phyloP scores from a whole-genome alignment of 179 eudicot species.

The Heliamphora pulchella region DNA sequence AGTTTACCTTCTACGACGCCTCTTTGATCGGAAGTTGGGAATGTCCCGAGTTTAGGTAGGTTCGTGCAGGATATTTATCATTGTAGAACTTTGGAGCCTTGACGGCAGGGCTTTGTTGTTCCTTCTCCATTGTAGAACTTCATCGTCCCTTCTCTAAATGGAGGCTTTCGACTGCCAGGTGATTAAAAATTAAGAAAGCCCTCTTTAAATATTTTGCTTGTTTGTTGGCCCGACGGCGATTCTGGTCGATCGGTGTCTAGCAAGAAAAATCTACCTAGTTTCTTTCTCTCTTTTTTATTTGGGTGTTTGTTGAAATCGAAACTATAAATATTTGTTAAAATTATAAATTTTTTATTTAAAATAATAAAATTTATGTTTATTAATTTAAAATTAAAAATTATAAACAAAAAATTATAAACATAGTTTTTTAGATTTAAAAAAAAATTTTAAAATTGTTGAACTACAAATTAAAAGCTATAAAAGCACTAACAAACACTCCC shows the following conservation, averaged over 20 bases:
- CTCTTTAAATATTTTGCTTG: background rate
- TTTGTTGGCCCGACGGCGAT: background rate
- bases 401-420: too few species aligned
- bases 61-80: conserved; percentile 2
- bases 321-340: too few species aligned
- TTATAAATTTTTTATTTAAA: too few species aligned
- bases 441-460: too few species aligned
- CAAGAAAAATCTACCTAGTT: background rate
- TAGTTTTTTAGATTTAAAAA: too few species aligned
- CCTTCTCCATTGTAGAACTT: background rate
- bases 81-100: background rate
- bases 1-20: conserved; percentile 64
- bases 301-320: too few species aligned
- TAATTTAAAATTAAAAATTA: too few species aligned
- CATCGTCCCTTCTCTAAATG: background rate
- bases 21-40: conserved; percentile 40
- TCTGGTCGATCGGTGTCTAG: background rate
- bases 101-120: background rate
- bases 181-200: background rate
- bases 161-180: background rate
- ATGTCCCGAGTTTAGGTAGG: conserved; percentile 10
- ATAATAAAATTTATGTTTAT: too few species aligned
- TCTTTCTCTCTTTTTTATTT: background rate
- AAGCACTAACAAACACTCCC: too few species aligned
- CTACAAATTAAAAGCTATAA: too few species aligned